These are phyloP conservation scores for Capsicum chinense DNA, from an alignment of 257 asterid species.

Conservation along the genomic window DNA sequence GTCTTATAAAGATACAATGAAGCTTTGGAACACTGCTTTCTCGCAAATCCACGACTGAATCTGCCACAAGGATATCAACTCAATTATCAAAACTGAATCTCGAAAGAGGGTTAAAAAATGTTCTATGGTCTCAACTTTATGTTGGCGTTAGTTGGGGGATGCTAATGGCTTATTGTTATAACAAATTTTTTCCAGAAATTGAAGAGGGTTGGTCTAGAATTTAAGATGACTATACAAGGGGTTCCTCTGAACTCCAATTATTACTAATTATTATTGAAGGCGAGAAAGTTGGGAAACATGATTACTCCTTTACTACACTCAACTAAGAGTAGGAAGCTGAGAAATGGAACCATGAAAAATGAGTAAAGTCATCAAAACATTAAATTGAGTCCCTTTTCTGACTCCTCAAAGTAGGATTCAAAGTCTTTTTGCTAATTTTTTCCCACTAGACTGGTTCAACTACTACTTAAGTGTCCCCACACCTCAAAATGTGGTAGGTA, in stretches of 20 bases:
- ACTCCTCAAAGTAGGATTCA: too few species aligned
- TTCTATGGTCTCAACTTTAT: not conserved
- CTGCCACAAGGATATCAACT: too few species aligned
- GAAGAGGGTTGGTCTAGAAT: not conserved
- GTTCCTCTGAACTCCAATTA: not conserved
- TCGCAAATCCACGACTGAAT: too few species aligned
- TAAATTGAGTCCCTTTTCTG: too few species aligned
- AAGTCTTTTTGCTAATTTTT: too few species aligned
- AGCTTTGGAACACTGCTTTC: too few species aligned
- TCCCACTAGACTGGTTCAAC: not conserved
- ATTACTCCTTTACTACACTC: not conserved
- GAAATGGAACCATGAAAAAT: not conserved
- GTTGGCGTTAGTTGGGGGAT: not conserved
- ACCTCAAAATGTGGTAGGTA: not conserved
- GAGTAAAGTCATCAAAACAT: too few species aligned
- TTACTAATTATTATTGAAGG: not conserved
- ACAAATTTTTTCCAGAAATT: not conserved
- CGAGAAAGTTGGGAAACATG: not conserved
- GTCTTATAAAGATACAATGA: too few species aligned
- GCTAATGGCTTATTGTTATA: not conserved
- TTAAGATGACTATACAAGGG: not conserved
- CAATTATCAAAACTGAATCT: not conserved
- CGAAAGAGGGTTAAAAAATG: not conserved
- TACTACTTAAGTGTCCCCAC: not conserved
- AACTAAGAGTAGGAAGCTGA: not conserved